Conservation (phyloP, 768 basidiomycete genomes). For the Baorangia bicolor region DNA sequence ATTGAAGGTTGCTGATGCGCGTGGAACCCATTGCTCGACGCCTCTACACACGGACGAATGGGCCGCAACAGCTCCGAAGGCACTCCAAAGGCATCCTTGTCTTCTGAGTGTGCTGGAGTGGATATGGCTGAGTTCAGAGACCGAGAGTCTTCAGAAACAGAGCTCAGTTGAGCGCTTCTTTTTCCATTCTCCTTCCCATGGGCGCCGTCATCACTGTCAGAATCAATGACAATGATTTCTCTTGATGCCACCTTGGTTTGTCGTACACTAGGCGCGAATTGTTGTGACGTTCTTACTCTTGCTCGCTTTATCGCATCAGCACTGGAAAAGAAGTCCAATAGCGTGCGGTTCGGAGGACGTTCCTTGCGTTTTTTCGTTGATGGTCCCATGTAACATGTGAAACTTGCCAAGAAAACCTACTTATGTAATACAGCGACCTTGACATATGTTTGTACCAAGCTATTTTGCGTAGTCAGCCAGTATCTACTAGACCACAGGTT, state of each 20-base stretch:
- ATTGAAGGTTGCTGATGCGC: background rate
- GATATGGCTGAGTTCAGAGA: background rate
- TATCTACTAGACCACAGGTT: no score
- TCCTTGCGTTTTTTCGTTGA: slow-evolving; percentile 37
- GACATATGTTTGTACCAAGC: no score
- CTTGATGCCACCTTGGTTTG: slow-evolving; percentile 5
- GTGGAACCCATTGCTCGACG: background rate
- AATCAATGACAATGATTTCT: slow-evolving; percentile 63
- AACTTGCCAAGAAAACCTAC: no score
- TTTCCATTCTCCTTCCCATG: background rate
- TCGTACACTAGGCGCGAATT: background rate
- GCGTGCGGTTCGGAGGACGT: slow-evolving; percentile 36
- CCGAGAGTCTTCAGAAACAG: background rate
- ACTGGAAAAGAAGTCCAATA: slow-evolving; percentile 47
- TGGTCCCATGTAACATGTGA: no score
- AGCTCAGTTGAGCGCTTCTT: background rate
- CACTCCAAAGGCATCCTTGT: slow-evolving; percentile 19
- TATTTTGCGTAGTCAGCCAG: no score
- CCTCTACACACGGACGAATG: background rate
- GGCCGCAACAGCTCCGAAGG: slow-evolving; percentile 27
- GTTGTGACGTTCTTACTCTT: slow-evolving; percentile 12
- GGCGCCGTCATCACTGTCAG: slow-evolving; percentile 47
- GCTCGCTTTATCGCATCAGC: slow-evolving; percentile 22
- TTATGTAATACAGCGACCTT: no score
- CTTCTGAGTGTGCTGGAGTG: background rate